These are phyloP conservation scores for Arthromyces matolae DNA, from an alignment of 768 basidiomycete genomes.

Conservation along the genomic window DNA sequence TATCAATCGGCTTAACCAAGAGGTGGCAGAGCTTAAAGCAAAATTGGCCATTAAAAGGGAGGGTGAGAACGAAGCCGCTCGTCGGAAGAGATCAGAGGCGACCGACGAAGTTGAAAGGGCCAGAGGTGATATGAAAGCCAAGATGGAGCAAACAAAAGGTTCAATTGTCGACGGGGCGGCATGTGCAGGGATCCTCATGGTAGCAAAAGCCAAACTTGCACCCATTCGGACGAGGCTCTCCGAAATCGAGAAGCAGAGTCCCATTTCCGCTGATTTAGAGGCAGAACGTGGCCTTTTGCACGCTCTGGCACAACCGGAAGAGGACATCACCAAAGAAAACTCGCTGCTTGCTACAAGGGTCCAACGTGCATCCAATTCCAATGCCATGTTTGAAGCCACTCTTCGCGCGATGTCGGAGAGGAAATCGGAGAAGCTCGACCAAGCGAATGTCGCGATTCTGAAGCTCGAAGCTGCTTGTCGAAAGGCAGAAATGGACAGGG, in stretches of 20 bases:
- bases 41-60: constrained; percentile 72
- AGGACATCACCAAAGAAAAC: constrained; percentile 55
- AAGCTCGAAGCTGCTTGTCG: constrained; percentile 64
- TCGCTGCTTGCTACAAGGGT: constrained; percentile 57
- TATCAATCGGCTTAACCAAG: constrained; percentile 81
- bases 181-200: constrained; percentile 66
- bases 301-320: constrained; percentile 67
- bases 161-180: constrained; percentile 74
- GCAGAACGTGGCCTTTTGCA: constrained; percentile 70
- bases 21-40: constrained; percentile 83
- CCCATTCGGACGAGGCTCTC: constrained; percentile 60
- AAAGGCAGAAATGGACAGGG: constrained; percentile 67
- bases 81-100: constrained; percentile 69
- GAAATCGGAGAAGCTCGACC: constrained; percentile 75
- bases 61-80: constrained; percentile 57
- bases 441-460: constrained; percentile 62
- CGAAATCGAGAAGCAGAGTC: constrained; percentile 45
- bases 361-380: constrained; percentile 69
- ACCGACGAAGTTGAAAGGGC: constrained; percentile 70
- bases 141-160: constrained; percentile 65
- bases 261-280: constrained; percentile 55
- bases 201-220: constrained; percentile 65
- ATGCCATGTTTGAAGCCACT: constrained; percentile 81
- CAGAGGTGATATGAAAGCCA: constrained; percentile 65
- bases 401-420: constrained; percentile 81